Percentiles rank a stretch among this genome's conserved stretches.
These are phyloP conservation scores for Escovopsis sp. DNA, from an alignment of 2,329 filamentous ascomycete species.

Conservation along the genomic window DNA sequence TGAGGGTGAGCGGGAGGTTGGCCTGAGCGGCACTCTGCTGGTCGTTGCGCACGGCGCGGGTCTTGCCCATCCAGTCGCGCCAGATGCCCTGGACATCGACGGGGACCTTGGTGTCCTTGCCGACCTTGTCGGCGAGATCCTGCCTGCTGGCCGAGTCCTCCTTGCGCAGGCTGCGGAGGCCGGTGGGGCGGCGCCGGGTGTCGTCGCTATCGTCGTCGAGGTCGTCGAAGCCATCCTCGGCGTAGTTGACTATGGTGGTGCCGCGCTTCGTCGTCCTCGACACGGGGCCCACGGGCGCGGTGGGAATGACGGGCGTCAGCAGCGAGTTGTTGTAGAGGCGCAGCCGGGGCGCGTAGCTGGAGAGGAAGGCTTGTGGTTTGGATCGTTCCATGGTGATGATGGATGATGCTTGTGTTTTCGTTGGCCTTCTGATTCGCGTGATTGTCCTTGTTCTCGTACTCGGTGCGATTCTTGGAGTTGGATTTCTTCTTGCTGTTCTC, in stretches of 20 bases:
- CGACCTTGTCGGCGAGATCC: constrained; percentile 58
- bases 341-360: constrained; percentile 79
- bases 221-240: constrained; percentile 88
- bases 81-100: constrained; percentile 82
- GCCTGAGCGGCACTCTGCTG: constrained; percentile 49
- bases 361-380: constrained; percentile 72
- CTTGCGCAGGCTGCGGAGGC: constrained; percentile 65
- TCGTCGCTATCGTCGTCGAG: constrained; percentile 59
- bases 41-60: constrained; percentile 37
- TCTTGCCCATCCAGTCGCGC: constrained; percentile 88
- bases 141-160: constrained; percentile 51
- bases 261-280: constrained; percentile 92
- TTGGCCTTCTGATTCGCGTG: too few species aligned
- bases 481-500: too few species aligned
- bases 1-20: constrained; percentile 71
- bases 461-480: too few species aligned
- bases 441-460: too few species aligned
- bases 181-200: constrained; percentile 62
- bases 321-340: constrained; percentile 86
- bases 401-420: too few species aligned
- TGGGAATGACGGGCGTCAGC: constrained; percentile 67
- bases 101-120: constrained; percentile 65
- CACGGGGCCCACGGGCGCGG: constrained; percentile 45
- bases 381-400: constrained; percentile 35
- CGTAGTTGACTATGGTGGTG: constrained; percentile 93